Evolutionary conservation across 2,329 filamentous ascomycete genomes (phyloP).

Genomic region (Pseudogymnoascus verrucosus): DNA sequence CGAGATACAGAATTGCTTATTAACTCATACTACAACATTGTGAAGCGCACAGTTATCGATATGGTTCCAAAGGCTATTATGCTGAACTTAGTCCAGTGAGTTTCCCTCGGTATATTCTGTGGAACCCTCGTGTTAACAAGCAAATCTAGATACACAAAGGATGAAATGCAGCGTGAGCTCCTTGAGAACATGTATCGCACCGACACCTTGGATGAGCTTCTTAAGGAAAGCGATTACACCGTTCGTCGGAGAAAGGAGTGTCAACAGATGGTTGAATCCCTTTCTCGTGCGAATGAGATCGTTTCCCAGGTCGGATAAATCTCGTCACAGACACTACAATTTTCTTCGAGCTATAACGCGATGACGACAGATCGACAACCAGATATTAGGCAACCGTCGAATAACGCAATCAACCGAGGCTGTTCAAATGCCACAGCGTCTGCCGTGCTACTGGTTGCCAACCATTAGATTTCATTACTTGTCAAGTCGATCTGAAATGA

Average conservation of each 20-base stretch:
- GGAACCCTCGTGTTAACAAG: background rate
- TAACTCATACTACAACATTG: slow-evolving; percentile 95
- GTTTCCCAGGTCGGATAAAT: slow-evolving; percentile 61
- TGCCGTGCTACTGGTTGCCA: background rate
- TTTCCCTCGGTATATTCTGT: slow-evolving; percentile 21
- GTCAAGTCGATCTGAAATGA: slow-evolving; percentile 5
- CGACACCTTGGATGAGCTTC: slow-evolving; percentile 81
- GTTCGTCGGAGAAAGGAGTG: slow-evolving; percentile 93
- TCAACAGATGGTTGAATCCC: slow-evolving; percentile 96
- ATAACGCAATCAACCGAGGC: slow-evolving; percentile 2
- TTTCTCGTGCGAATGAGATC: slow-evolving; percentile 87
- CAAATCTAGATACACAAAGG: slow-evolving; percentile 71
- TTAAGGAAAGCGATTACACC: slow-evolving; percentile 98
- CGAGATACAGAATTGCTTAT: slow-evolving; percentile 73
- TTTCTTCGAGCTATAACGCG: slow-evolving; percentile 8
- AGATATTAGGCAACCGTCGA: background rate
- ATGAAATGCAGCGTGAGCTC: slow-evolving; percentile 96
- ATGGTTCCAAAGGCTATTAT: slow-evolving; percentile 99
- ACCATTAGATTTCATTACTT: slow-evolving; percentile 5
- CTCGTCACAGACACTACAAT: background rate
- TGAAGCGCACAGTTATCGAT: slow-evolving; percentile 96
- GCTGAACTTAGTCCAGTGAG: slow-evolving; percentile 90
- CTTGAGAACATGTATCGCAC: slow-evolving; percentile 96
- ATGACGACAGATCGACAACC: background rate
- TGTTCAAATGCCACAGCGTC: background rate